phyloP scores from a whole-genome alignment of 257 asterid species.

The Paulownia fortunei region DNA sequence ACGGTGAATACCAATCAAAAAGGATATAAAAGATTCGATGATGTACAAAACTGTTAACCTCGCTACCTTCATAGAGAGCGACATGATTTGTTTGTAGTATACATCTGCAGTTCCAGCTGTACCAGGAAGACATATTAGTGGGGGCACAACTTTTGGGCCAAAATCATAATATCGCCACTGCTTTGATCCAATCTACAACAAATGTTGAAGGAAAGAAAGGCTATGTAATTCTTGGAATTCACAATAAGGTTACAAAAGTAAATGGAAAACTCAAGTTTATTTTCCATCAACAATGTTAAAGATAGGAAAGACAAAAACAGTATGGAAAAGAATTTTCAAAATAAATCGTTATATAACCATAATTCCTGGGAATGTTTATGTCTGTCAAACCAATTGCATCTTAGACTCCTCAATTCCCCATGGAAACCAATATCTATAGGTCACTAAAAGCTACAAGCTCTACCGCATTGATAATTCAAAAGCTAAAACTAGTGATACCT shows the following conservation, averaged over 20 bases:
- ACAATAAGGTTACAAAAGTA: slow-evolving; percentile 7
- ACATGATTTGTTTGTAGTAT: slow-evolving; percentile 94
- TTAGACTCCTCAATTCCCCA: slow-evolving; percentile 2
- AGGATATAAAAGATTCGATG: slow-evolving; percentile 2
- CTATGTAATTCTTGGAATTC: slow-evolving; percentile 3
- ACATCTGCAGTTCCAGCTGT: slow-evolving; percentile 96
- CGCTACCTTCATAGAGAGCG: slow-evolving; percentile 90
- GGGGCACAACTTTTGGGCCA: slow-evolving; percentile 95
- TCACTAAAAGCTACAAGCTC: slow-evolving; percentile 11
- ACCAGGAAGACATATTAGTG: slow-evolving; percentile 95
- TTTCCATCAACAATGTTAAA: neutral
- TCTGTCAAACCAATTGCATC: neutral
- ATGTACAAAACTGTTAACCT: slow-evolving; percentile 8
- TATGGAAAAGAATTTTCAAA: neutral
- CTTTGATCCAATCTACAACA: slow-evolving; percentile 82
- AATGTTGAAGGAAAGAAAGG: slow-evolving; percentile 3
- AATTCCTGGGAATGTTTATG: slow-evolving; percentile 11
- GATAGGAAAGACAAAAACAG: slow-evolving; percentile 3
- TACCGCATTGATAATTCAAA: neutral
- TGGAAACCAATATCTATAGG: neutral
- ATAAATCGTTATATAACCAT: neutral
- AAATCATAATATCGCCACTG: slow-evolving; percentile 99
- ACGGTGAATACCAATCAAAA: neutral
- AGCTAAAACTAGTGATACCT: neutral
- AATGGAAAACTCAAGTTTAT: slow-evolving; percentile 1